phyloP scores from a whole-genome alignment of 805 yeast species.

The Ascoidea rubescens region DNA sequence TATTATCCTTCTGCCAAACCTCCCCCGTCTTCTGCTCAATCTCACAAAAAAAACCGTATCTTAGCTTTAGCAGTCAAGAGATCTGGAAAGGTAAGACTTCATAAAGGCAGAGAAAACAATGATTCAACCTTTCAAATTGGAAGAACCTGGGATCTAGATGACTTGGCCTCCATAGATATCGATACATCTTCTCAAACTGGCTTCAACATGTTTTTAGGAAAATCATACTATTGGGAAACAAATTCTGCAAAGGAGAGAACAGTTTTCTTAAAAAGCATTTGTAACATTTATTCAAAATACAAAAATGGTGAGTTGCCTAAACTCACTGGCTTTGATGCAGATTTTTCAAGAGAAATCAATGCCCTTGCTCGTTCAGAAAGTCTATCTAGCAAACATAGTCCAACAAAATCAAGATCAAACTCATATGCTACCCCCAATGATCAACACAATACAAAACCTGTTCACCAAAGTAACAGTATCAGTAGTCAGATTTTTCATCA shows the following conservation, averaged over 20 bases:
- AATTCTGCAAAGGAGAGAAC: constrained; percentile 40
- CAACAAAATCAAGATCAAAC: constrained; percentile 2
- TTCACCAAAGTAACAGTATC: not conserved
- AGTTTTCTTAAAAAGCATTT: constrained; percentile 38
- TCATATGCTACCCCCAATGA: not conserved
- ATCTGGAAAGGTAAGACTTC: constrained; percentile 57
- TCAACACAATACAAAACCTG: not conserved
- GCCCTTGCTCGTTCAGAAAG: constrained; percentile 7
- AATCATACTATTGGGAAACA: constrained; percentile 77
- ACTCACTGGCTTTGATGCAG: constrained; percentile 36
- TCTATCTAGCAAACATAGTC: not conserved
- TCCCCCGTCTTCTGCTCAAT: constrained; percentile 32
- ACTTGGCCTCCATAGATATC: constrained; percentile 41
- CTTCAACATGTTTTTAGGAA: constrained; percentile 46
- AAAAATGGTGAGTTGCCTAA: constrained; percentile 42
- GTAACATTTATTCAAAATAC: constrained; percentile 39
- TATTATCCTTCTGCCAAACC: constrained; percentile 58
- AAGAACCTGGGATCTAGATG: constrained; percentile 79
- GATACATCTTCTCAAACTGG: constrained; percentile 42
- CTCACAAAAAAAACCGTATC: constrained; percentile 46
- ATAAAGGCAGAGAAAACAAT: constrained; percentile 72
- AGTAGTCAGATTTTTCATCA: not conserved
- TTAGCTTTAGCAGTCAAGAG: constrained; percentile 43
- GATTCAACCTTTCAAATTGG: constrained; percentile 79
- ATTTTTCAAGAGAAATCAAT: constrained; percentile 16